These are phyloP conservation scores for Nicotiana paniculata DNA, from an alignment of 257 asterid genomes.

Conservation along the genomic window DNA sequence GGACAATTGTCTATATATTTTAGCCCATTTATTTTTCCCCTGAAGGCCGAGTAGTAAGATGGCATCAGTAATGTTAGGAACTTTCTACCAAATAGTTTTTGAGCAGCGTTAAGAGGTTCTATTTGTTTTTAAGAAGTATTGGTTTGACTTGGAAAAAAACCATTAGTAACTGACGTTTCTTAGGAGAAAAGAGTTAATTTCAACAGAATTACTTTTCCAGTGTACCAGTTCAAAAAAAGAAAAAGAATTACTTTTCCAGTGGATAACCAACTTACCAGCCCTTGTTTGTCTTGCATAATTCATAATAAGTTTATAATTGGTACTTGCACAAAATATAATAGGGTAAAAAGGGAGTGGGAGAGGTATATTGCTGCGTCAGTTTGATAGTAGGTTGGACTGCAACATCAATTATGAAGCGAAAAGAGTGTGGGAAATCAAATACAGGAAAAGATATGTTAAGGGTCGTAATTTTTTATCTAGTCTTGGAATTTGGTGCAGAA, in stretches of 20 bases:
- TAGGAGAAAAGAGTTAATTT: neutral
- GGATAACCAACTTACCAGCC: neutral
- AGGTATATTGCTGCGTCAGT: neutral
- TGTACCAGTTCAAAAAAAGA: no score
- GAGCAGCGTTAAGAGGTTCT: neutral
- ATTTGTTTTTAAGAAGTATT: neutral
- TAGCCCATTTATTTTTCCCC: neutral
- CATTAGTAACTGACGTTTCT: neutral
- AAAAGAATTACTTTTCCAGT: neutral
- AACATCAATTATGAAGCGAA: neutral
- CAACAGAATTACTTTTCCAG: neutral
- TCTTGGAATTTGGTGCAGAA: neutral
- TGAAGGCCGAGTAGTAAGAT: neutral
- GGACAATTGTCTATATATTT: neutral
- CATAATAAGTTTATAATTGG: neutral
- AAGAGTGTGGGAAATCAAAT: neutral
- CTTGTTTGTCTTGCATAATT: neutral
- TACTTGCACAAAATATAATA: neutral
- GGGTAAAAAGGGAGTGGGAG: neutral
- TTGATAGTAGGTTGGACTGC: neutral
- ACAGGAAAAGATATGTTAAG: neutral
- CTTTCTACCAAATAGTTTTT: neutral
- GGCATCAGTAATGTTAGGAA: neutral
- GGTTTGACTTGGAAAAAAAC: neutral
- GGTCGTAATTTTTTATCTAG: neutral